Evolutionary conservation across 352 stramenopile genomes (phyloP).

Genomic region (Globisporangium acanthophoron): DNA sequence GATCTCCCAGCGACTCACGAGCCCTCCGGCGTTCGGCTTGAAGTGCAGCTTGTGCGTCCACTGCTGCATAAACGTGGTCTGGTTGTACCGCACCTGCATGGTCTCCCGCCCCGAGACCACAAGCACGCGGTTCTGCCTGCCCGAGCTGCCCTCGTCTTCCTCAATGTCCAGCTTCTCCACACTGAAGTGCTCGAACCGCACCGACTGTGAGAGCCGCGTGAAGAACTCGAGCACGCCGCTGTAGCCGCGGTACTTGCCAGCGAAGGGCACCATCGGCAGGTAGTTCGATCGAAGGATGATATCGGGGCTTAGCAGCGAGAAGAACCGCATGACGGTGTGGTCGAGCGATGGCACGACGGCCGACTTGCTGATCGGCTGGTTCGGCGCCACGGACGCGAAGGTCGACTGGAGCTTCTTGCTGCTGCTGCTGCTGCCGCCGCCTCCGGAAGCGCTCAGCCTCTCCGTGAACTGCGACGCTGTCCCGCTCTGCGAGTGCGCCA

Average conservation of each 20-base stretch:
- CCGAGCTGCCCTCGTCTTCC: slow-evolving; percentile 22
- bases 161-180: slow-evolving; percentile 71
- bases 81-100: slow-evolving; percentile 79
- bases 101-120: slow-evolving; percentile 73
- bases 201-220: slow-evolving; percentile 54
- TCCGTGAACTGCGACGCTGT: neutral
- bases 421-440: slow-evolving; percentile 8
- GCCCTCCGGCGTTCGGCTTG: slow-evolving; percentile 38
- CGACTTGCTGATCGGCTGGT: slow-evolving; percentile 51
- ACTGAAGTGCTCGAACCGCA: slow-evolving; percentile 69
- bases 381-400: slow-evolving; percentile 40
- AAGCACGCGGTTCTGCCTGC: slow-evolving; percentile 37
- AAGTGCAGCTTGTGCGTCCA: slow-evolving; percentile 86
- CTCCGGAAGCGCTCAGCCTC: slow-evolving; percentile 1
- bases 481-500: neutral
- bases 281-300: slow-evolving; percentile 83
- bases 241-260: slow-evolving; percentile 77
- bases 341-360: slow-evolving; percentile 41
- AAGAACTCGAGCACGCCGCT: slow-evolving; percentile 78
- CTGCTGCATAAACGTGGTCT: slow-evolving; percentile 85
- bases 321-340: slow-evolving; percentile 62
- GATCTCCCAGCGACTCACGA: slow-evolving; percentile 78
- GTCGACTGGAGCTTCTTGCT: slow-evolving; percentile 45
- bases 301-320: slow-evolving; percentile 73
- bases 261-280: slow-evolving; percentile 86